Evolutionary conservation across 257 asterid genomes (phyloP).

Genomic region (Mitragyna speciosa): DNA sequence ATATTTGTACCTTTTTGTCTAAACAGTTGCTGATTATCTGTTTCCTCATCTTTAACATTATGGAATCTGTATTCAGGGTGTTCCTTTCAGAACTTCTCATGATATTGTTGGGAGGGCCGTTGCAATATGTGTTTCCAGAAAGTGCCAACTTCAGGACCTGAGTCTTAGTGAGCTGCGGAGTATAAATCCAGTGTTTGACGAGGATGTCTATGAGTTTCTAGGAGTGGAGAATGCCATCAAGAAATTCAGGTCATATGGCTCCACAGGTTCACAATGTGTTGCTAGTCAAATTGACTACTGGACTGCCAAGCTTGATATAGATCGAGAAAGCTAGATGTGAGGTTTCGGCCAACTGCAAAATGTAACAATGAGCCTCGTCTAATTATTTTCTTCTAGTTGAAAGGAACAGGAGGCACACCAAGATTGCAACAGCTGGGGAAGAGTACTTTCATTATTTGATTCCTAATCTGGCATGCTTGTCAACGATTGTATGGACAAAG

Average conservation of each 20-base stretch:
- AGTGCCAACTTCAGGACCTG: constrained; percentile 65
- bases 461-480: background rate
- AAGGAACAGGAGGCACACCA: too few species aligned
- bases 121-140: constrained; percentile 66
- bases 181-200: constrained; percentile 58
- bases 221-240: constrained; percentile 84
- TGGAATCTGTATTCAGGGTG: constrained; percentile 50
- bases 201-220: constrained; percentile 75
- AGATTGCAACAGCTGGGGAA: background rate
- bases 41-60: background rate
- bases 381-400: background rate
- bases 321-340: constrained; percentile 13
- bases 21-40: background rate
- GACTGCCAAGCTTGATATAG: constrained; percentile 53
- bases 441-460: background rate
- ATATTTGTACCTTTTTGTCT: background rate
- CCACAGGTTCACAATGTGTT: constrained; percentile 91
- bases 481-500: background rate
- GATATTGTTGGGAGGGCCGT: constrained; percentile 89
- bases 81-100: constrained; percentile 93
- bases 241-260: constrained; percentile 90
- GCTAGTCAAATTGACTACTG: constrained; percentile 79
- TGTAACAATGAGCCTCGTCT: background rate
- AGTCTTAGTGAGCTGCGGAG: constrained; percentile 61
- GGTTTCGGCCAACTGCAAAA: background rate